Percentiles rank a stretch among this genome's conserved stretches.
Evolutionary conservation across 257 asterid species (phyloP).

Genomic region (Solanum habrochaites): DNA sequence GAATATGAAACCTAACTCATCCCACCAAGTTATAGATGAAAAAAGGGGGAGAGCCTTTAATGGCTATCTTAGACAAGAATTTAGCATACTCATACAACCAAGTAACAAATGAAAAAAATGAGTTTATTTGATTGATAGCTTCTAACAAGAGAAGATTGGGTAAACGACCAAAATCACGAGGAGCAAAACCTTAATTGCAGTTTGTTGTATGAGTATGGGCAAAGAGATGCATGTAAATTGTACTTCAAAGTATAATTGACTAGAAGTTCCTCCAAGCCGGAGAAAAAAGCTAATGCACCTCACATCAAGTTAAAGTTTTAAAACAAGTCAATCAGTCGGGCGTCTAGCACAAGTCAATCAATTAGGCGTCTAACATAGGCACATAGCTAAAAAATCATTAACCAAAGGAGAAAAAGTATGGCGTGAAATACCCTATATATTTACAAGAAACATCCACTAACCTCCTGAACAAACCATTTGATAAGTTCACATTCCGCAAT

Average conservation of each 20-base stretch:
- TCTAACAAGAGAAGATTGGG: neutral
- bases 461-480: slow-evolving; percentile 93
- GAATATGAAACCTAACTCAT: neutral
- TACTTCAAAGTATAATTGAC: neutral
- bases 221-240: neutral
- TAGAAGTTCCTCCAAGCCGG: neutral
- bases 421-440: neutral
- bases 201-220: neutral
- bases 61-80: neutral
- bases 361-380: neutral
- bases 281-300: neutral
- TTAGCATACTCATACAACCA: neutral
- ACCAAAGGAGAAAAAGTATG: neutral
- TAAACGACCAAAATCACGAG: neutral
- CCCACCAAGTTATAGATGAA: neutral
- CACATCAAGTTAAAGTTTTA: neutral
- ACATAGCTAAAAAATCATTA: neutral
- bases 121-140: neutral
- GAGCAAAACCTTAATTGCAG: neutral
- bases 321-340: neutral
- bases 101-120: neutral
- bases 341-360: neutral
- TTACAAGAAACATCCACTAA: slow-evolving; percentile 19
- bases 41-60: neutral
- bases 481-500: slow-evolving; percentile 98